A percentile compares a stretch with the other conserved stretches of the same genome.
phyloP scores from a whole-genome alignment of 1,139 yeast species.

The Pichia sp. region DNA sequence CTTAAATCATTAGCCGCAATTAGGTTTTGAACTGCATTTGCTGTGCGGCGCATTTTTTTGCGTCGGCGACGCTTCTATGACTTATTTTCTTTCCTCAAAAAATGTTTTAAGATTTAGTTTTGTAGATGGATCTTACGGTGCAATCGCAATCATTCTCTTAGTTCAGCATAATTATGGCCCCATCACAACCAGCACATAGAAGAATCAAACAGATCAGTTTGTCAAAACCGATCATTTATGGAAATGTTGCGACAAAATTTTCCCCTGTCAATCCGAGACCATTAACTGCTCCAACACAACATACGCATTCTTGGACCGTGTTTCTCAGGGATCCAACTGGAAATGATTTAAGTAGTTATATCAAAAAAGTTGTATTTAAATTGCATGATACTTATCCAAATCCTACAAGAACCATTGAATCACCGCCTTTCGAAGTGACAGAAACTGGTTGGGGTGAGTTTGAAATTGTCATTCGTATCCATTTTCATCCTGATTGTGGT shows the following conservation, averaged over 20 bases:
- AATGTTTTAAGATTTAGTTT: too few relatives aligned
- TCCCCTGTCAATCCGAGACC: slow-evolving; percentile 45
- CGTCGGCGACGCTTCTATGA: too few relatives aligned
- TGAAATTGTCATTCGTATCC: slow-evolving; percentile 81
- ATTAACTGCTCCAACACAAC: slow-evolving; percentile 74
- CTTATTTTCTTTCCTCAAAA: too few relatives aligned
- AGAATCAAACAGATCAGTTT: slow-evolving; percentile 56
- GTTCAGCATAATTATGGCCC: slow-evolving; percentile 20
- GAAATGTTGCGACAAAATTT: slow-evolving; percentile 63
- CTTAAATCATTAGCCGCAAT: too few relatives aligned
- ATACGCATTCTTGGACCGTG: slow-evolving; percentile 94
- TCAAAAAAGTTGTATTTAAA: slow-evolving; percentile 89
- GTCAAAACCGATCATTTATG: slow-evolving; percentile 79
- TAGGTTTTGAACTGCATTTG: too few relatives aligned
- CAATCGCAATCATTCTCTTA: too few relatives aligned
- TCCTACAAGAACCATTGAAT: slow-evolving; percentile 74
- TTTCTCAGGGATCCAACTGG: slow-evolving; percentile 80
- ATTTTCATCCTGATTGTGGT: slow-evolving; percentile 75
- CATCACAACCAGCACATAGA: slow-evolving; percentile 22
- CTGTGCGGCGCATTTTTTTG: too few relatives aligned
- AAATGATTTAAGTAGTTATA: slow-evolving; percentile 73
- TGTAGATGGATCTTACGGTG: too few relatives aligned
- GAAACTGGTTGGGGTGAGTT: slow-evolving; percentile 99
- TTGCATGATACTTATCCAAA: slow-evolving; percentile 90
- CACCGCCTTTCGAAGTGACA: slow-evolving; percentile 90